Evolutionary conservation across 805 yeast genomes (phyloP).

Genomic region (Ogataea trehaloabstinens): DNA sequence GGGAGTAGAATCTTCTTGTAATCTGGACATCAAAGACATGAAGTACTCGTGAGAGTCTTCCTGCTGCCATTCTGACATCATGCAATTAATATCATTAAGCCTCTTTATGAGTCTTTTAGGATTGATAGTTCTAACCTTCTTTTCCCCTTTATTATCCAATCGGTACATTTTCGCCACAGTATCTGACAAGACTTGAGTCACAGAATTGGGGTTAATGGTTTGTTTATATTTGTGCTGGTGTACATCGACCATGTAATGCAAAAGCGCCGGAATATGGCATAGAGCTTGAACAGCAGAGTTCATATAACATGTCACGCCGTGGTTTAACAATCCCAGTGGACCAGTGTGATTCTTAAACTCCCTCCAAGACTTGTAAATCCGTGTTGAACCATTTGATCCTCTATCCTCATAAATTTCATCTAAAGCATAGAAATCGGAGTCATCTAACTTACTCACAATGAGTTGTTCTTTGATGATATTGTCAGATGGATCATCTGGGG

Average conservation of each 20-base stretch:
- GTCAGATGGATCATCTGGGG: constrained; percentile 31
- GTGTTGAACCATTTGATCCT: constrained; percentile 58
- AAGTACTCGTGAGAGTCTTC: constrained; percentile 97
- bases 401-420: constrained; percentile 57
- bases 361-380: constrained; percentile 75
- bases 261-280: constrained; percentile 87
- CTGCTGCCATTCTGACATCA: constrained; percentile 97
- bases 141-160: constrained; percentile 39
- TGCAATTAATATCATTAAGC: constrained; percentile 82
- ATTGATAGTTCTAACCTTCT: constrained; percentile 52
- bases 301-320: constrained; percentile 96
- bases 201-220: constrained; percentile 52
- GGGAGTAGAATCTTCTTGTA: constrained; percentile 93
- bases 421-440: constrained; percentile 49
- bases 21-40: constrained; percentile 83
- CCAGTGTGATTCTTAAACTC: constrained; percentile 47
- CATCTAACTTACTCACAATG: constrained; percentile 21
- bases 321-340: constrained; percentile 77
- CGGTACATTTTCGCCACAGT: constrained; percentile 70
- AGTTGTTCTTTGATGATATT: constrained; percentile 12
- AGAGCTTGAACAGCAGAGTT: constrained; percentile 92
- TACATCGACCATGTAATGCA: constrained; percentile 75
- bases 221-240: constrained; percentile 49
- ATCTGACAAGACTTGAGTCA: constrained; percentile 65
- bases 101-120: constrained; percentile 73